Conservation (phyloP, 805 yeast species). For the Tetrapisispora taiwanensis region DNA sequence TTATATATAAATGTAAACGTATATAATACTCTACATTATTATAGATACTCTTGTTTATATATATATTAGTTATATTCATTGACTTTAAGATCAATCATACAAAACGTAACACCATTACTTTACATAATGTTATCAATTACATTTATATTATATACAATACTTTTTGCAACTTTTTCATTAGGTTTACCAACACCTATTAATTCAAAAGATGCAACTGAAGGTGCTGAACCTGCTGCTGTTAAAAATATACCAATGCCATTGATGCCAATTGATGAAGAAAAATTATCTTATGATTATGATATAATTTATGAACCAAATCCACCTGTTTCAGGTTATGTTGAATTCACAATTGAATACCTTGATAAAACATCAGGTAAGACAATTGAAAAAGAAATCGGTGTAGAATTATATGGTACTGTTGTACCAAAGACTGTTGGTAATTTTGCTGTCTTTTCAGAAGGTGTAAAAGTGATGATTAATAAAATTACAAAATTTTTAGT, state of each 20-base stretch:
- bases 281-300: neutral
- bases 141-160: too few species aligned
- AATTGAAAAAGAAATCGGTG: constrained; percentile 29
- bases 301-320: constrained; percentile 27
- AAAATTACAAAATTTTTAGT: constrained; percentile 4
- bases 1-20: too few species aligned
- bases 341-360: constrained; percentile 20
- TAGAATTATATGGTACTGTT: constrained; percentile 57
- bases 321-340: constrained; percentile 22
- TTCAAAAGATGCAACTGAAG: neutral
- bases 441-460: constrained; percentile 43
- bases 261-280: neutral
- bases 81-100: too few species aligned
- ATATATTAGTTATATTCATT: too few species aligned
- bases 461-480: constrained; percentile 28
- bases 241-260: neutral
- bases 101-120: too few species aligned
- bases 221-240: neutral
- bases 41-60: too few species aligned
- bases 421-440: constrained; percentile 56
- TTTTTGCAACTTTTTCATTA: too few species aligned
- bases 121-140: too few species aligned
- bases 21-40: too few species aligned
- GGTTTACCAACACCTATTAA: too few species aligned
- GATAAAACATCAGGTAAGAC: constrained; percentile 10